Percentiles rank a stretch among this genome's conserved stretches.
phyloP scores from a whole-genome alignment of 192 early-diverging fungal species.

The Globomyces pollinis-pini region DNA sequence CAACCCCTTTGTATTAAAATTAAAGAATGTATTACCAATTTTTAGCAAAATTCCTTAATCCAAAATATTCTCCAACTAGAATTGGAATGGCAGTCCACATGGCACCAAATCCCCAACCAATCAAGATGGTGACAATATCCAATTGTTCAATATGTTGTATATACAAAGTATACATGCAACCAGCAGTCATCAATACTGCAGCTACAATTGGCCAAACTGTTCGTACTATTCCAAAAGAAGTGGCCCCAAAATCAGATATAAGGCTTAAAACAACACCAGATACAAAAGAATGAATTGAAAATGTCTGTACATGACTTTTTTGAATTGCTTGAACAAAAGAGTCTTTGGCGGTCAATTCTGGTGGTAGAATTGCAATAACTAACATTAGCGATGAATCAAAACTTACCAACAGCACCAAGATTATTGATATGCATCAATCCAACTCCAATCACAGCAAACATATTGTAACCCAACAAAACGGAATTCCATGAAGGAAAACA shows the following conservation, averaged over 20 bases:
- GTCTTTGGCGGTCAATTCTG: background rate
- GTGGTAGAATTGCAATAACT: too few relatives aligned
- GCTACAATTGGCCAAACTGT: background rate
- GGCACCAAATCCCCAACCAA: background rate
- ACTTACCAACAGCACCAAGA: background rate
- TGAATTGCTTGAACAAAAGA: background rate
- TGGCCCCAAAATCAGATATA: background rate
- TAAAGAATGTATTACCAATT: conserved; percentile 4
- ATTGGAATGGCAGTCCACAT: background rate
- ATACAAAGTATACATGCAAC: background rate
- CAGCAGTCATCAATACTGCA: background rate
- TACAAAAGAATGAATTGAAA: background rate
- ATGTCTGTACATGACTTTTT: background rate
- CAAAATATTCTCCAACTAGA: conserved; percentile 11
- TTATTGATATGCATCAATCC: conserved; percentile 10
- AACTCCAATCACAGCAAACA: background rate
- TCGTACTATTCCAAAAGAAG: background rate
- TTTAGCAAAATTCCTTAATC: background rate
- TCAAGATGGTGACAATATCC: background rate
- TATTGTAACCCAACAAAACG: background rate
- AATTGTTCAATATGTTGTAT: background rate
- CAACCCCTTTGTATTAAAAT: too few relatives aligned
- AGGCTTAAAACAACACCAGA: background rate
- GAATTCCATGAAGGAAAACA: too few relatives aligned
- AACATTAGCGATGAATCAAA: too few relatives aligned